Conservation (phyloP, 352 stramenopile genomes). For the Phytopythium mirpurense region DNA sequence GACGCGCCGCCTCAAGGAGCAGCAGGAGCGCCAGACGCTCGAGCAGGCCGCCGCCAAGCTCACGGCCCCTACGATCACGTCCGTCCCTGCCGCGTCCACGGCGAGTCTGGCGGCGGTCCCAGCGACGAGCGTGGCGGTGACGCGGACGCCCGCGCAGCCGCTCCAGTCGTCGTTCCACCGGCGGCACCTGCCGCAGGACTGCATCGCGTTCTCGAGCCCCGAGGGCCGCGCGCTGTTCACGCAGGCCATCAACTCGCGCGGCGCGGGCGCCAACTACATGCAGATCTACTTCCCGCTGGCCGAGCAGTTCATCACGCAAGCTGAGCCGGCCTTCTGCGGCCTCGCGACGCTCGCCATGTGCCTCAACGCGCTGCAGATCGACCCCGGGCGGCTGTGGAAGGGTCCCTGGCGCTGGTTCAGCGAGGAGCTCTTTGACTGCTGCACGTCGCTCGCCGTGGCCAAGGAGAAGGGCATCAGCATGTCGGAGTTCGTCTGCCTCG, state of each 20-base stretch:
- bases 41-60: slow-evolving; percentile 12
- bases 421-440: slow-evolving; percentile 81
- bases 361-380: slow-evolving; percentile 71
- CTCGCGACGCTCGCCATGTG: slow-evolving; percentile 84
- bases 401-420: slow-evolving; percentile 79
- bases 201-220: slow-evolving; percentile 79
- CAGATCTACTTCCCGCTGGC: slow-evolving; percentile 92
- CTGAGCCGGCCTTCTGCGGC: slow-evolving; percentile 90
- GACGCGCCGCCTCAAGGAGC: slow-evolving; percentile 31
- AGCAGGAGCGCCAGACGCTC: slow-evolving; percentile 27
- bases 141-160: slow-evolving; percentile 6
- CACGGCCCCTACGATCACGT: neutral
- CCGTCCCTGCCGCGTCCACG: neutral
- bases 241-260: slow-evolving; percentile 54
- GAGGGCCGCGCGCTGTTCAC: slow-evolving; percentile 84
- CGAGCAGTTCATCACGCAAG: slow-evolving; percentile 88
- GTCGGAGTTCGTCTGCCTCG: slow-evolving; percentile 64
- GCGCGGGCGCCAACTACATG: slow-evolving; percentile 50
- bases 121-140: slow-evolving; percentile 8
- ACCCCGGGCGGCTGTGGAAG: slow-evolving; percentile 74
- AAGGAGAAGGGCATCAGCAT: slow-evolving; percentile 74
- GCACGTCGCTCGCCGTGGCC: slow-evolving; percentile 57
- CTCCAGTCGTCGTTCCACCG: slow-evolving; percentile 7
- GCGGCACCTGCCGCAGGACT: slow-evolving; percentile 28
- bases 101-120: neutral